These are phyloP conservation scores for Trypanosoma scelopori DNA, from an alignment of 208 protist genomes.

Conservation along the genomic window DNA sequence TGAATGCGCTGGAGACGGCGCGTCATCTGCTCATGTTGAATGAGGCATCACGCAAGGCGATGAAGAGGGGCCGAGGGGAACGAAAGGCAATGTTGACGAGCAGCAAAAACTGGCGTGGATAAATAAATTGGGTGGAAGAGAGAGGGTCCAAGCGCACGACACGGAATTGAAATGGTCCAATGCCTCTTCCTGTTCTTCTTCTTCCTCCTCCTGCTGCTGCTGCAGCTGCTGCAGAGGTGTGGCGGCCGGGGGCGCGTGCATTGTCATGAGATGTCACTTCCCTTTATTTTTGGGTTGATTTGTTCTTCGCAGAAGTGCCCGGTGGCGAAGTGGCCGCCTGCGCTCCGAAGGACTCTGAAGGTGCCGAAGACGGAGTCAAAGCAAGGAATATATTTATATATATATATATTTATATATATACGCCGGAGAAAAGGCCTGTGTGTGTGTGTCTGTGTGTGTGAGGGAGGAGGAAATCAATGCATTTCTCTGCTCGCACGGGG, in stretches of 20 bases:
- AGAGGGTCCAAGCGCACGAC: background rate
- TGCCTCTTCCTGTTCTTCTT: no score
- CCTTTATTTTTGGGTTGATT: no score
- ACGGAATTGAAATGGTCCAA: background rate
- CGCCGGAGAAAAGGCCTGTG: no score
- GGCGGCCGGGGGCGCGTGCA: no score
- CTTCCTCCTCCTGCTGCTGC: no score
- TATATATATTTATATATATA: constrained; percentile 16
- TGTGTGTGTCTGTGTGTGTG: no score
- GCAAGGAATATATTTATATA: background rate
- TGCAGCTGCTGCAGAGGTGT: no score
- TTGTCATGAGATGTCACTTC: no score
- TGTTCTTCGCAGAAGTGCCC: no score
- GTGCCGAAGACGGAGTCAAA: background rate
- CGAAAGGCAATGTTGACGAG: constrained; percentile 46
- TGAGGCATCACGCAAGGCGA: constrained; percentile 45
- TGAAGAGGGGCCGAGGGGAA: constrained; percentile 39
- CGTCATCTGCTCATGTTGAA: constrained; percentile 57
- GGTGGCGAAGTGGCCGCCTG: no score
- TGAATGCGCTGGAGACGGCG: constrained; percentile 48
- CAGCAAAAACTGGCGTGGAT: constrained; percentile 45
- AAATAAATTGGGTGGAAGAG: background rate
- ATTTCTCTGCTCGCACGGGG: background rate
- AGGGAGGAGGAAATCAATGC: no score
- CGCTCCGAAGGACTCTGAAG: no score